Conservation (phyloP, 768 basidiomycete species). For the Kwoniella heveanensis region DNA sequence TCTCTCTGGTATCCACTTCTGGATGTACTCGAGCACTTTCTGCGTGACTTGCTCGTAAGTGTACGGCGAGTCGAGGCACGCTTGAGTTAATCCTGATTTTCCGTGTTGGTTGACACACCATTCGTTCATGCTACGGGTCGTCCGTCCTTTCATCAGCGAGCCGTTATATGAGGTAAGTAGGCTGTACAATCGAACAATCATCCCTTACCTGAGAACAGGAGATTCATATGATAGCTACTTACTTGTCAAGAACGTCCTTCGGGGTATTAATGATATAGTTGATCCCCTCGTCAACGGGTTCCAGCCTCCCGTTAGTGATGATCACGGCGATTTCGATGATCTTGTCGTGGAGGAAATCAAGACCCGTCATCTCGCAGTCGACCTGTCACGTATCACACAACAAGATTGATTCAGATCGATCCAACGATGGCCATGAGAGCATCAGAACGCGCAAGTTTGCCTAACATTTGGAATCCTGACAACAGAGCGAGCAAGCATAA, state of each 20-base stretch:
- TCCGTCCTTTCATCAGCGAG: no score
- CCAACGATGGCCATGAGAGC: neutral
- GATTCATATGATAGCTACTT: no score
- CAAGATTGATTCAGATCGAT: neutral
- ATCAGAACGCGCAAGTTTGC: neutral
- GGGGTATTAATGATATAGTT: constrained; percentile 74
- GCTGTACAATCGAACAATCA: no score
- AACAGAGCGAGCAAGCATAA: neutral
- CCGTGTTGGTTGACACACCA: constrained; percentile 88
- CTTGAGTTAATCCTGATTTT: constrained; percentile 76
- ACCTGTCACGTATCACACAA: no score
- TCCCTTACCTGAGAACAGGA: no score
- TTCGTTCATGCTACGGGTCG: constrained; percentile 82
- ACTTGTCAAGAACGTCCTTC: constrained; percentile 71
- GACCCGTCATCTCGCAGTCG: constrained; percentile 52
- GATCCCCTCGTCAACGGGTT: constrained; percentile 77
- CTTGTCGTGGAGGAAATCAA: constrained; percentile 42
- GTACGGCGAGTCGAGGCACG: constrained; percentile 73
- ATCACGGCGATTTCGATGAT: constrained; percentile 76
- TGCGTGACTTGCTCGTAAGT: constrained; percentile 65
- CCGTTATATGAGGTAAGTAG: no score
- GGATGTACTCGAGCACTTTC: constrained; percentile 73
- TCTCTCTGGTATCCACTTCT: constrained; percentile 73
- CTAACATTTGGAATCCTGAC: no score
- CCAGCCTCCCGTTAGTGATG: constrained; percentile 81